A percentile compares a stretch with the other conserved stretches of the same genome.
Conservation (phyloP, 352 stramenopile species). For the Phytophthora rubi region DNA sequence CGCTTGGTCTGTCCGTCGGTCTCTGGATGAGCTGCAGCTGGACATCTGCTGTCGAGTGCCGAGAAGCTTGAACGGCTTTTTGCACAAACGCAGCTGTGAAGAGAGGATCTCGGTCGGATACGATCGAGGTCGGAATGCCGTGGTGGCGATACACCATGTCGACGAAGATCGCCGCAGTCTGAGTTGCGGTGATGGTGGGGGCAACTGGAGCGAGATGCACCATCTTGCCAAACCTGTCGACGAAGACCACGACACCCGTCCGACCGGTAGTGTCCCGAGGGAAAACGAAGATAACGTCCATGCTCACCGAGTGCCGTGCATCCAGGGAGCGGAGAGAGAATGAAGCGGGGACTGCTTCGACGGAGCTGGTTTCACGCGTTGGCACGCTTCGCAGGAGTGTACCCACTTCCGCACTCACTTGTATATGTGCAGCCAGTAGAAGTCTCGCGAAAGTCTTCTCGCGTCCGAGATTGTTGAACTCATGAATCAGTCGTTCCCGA, state of each 20-base stretch:
- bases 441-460: conserved; percentile 35
- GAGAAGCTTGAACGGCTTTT: background rate
- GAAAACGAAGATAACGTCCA: background rate
- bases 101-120: background rate
- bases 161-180: too few species aligned
- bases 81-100: background rate
- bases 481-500: conserved; percentile 8
- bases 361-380: conserved; percentile 24
- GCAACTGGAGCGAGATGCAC: background rate
- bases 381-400: conserved; percentile 6
- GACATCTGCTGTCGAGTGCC: background rate
- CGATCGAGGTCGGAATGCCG: background rate
- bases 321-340: conserved; percentile 3
- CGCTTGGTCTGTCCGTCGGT: conserved; percentile 3
- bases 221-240: background rate
- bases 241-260: background rate
- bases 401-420: conserved; percentile 28
- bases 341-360: background rate
- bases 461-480: conserved; percentile 28
- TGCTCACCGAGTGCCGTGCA: background rate
- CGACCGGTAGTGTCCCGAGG: too few species aligned
- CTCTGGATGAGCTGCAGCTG: background rate
- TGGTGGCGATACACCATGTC: too few species aligned
- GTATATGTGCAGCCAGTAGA: conserved; percentile 34
- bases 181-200: background rate